Conservation (phyloP, 768 basidiomycete species). For the Tephrocybe sp. region DNA sequence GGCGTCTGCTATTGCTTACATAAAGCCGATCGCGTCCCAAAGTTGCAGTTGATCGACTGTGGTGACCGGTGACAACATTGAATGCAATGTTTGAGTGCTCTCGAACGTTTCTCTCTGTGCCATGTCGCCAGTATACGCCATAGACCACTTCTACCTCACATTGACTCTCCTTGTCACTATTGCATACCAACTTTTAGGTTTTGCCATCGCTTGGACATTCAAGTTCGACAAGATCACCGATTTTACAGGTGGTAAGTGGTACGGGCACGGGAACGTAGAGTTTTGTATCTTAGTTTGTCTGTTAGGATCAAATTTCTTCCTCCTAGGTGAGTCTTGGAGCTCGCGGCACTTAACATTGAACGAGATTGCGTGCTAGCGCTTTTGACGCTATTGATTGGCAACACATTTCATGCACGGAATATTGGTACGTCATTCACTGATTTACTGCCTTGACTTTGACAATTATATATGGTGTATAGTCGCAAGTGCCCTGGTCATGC, state of each 20-base stretch:
- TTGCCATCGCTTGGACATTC: constrained; percentile 64
- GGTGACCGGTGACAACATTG: too few relatives aligned
- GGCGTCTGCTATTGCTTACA: too few relatives aligned
- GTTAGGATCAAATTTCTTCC: constrained; percentile 63
- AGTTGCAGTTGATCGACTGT: too few relatives aligned
- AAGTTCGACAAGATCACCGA: constrained; percentile 77
- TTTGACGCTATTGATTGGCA: constrained; percentile 59
- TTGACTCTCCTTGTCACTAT: constrained; percentile 51
- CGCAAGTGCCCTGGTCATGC: constrained; percentile 57
- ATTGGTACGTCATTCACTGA: constrained; percentile 27
- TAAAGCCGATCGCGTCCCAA: too few relatives aligned
- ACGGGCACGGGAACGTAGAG: constrained; percentile 6
- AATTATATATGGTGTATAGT: constrained; percentile 26
- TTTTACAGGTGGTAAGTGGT: constrained; percentile 50
- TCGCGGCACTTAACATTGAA: too few relatives aligned
- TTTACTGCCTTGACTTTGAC: neutral
- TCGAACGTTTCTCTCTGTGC: neutral
- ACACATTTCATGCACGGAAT: constrained; percentile 58
- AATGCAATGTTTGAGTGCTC: neutral
- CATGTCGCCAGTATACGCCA: constrained; percentile 40
- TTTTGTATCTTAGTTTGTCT: neutral
- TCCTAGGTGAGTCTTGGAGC: constrained; percentile 41
- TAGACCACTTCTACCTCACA: constrained; percentile 48
- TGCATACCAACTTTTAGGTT: constrained; percentile 60
- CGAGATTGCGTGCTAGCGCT: too few relatives aligned